These are phyloP conservation scores for Ilyonectria sp. DNA, from an alignment of 2,329 filamentous ascomycete genomes.

Conservation along the genomic window DNA sequence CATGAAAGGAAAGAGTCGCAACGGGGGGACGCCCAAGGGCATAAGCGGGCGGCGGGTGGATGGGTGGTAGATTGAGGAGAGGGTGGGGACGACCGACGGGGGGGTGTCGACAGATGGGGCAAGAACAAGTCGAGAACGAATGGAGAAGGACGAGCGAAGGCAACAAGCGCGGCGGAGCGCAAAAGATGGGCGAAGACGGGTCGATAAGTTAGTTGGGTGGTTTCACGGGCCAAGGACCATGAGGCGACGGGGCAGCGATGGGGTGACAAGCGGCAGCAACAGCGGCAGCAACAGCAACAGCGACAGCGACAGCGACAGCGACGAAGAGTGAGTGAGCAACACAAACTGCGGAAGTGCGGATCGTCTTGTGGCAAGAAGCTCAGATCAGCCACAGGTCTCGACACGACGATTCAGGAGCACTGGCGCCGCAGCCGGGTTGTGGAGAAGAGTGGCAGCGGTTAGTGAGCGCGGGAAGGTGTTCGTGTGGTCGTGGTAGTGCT, in stretches of 20 bases:
- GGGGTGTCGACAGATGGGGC: constrained; percentile 30
- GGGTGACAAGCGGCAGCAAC: constrained; percentile 4
- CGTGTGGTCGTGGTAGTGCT: constrained; percentile 5
- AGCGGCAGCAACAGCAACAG: background rate
- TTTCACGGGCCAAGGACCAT: constrained; percentile 16
- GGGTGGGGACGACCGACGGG: constrained; percentile 32
- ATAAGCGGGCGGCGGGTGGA: constrained; percentile 40
- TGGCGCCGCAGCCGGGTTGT: constrained; percentile 12
- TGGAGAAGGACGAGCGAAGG: constrained; percentile 20
- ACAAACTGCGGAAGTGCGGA: constrained; percentile 8
- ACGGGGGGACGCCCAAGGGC: constrained; percentile 37
- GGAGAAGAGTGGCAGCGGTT: constrained; percentile 11
- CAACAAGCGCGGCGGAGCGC: constrained; percentile 18
- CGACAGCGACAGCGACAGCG: background rate
- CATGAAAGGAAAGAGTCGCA: constrained; percentile 46
- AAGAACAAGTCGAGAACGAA: constrained; percentile 31
- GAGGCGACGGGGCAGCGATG: constrained; percentile 7
- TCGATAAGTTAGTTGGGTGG: constrained; percentile 11
- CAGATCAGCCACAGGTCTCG: constrained; percentile 24
- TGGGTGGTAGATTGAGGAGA: constrained; percentile 37
- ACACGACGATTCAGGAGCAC: constrained; percentile 27
- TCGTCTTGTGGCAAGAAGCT: constrained; percentile 19
- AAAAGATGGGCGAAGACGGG: constrained; percentile 17
- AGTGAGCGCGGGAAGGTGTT: constrained; percentile 21
- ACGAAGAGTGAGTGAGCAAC: constrained; percentile 1